These are phyloP conservation scores for Lentinula guzmanii DNA, from an alignment of 768 basidiomycete species.

Conservation along the genomic window DNA sequence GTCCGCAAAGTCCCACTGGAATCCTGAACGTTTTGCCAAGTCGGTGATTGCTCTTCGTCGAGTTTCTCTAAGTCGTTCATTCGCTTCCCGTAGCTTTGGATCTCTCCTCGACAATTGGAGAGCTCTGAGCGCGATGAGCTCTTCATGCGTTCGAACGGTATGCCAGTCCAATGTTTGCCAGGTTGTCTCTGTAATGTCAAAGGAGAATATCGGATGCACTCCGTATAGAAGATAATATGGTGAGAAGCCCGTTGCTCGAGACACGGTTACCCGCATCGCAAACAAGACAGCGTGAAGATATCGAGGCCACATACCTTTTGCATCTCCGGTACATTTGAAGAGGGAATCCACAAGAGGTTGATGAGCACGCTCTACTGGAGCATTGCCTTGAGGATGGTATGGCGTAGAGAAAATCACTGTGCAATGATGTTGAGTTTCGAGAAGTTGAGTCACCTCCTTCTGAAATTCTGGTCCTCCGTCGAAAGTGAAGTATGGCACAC, in stretches of 20 bases:
- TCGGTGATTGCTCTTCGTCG: slow-evolving; percentile 8
- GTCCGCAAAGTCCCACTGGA: slow-evolving; percentile 10
- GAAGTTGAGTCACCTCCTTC: slow-evolving; percentile 14
- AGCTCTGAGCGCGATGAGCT: slow-evolving; percentile 18
- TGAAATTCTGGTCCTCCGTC: slow-evolving; percentile 27
- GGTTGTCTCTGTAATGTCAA: slow-evolving; percentile 21
- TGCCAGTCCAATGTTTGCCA: slow-evolving; percentile 23
- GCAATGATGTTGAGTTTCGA: slow-evolving; percentile 18
- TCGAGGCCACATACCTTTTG: slow-evolving; percentile 19
- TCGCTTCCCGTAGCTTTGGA: slow-evolving; percentile 9
- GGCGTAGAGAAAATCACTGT: slow-evolving; percentile 13
- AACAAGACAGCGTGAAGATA: slow-evolving; percentile 18
- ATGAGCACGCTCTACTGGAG: slow-evolving; percentile 22
- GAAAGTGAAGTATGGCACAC: slow-evolving; percentile 13
- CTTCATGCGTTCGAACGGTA: slow-evolving; percentile 13
- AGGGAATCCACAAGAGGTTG: slow-evolving; percentile 17
- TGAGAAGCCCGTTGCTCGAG: slow-evolving; percentile 21
- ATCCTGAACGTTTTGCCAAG: slow-evolving; percentile 12
- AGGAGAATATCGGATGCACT: slow-evolving; percentile 19
- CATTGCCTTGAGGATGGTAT: slow-evolving; percentile 19
- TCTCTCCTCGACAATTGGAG: slow-evolving; percentile 17
- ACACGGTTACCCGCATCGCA: slow-evolving; percentile 19
- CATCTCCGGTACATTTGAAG: slow-evolving; percentile 13
- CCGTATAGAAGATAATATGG: slow-evolving; percentile 27
- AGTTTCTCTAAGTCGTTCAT: slow-evolving; percentile 7